Conservation (phyloP, 257 asterid species). For the Petunia axillaris region DNA sequence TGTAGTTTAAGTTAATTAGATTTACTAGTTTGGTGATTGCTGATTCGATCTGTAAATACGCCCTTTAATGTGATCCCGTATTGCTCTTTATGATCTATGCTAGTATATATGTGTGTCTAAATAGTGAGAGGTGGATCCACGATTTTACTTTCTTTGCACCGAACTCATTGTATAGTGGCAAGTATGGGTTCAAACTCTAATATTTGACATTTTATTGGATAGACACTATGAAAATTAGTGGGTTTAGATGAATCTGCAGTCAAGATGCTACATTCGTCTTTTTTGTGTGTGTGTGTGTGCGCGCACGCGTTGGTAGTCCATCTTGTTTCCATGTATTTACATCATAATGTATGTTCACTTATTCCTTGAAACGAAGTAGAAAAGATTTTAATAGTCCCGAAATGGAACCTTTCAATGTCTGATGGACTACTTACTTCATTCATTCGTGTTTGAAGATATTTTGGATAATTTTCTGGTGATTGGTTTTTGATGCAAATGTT, state of each 20-base stretch:
- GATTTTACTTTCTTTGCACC: no score
- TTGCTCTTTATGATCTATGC: conserved; percentile 3
- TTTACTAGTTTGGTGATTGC: conserved; percentile 28
- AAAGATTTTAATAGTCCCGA: background rate
- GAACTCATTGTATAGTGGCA: no score
- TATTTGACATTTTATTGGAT: no score
- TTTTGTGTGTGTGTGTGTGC: no score
- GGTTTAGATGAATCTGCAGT: no score
- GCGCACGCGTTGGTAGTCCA: background rate
- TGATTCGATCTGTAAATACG: conserved; percentile 30
- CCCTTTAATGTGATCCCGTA: conserved; percentile 8
- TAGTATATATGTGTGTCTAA: background rate
- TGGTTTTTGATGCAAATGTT: background rate
- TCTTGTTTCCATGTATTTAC: background rate
- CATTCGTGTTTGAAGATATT: background rate
- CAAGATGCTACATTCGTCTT: no score
- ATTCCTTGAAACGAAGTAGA: background rate
- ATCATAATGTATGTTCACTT: background rate
- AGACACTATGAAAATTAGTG: no score
- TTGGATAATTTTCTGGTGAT: background rate
- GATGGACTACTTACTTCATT: background rate
- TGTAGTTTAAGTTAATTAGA: background rate
- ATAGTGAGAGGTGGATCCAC: no score
- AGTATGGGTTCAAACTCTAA: no score
- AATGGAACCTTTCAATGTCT: background rate